Evolutionary conservation across 495 filamentous ascomycete genomes (phyloP).

Genomic region (Neurospora sp.): DNA sequence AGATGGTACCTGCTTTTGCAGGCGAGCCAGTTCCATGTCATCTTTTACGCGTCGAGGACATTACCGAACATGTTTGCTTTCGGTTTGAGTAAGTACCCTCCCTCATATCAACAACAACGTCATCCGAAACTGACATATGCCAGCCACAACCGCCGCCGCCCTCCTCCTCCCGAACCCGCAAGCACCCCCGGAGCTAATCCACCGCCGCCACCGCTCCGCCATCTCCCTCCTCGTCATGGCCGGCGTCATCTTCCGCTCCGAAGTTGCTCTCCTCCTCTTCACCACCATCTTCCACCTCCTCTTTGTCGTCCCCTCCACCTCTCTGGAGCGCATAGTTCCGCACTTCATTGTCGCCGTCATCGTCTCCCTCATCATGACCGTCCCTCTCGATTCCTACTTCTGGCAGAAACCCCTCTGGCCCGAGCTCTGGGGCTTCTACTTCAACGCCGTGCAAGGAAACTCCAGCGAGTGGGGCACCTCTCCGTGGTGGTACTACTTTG

Average conservation of each 20-base stretch:
- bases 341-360: slow-evolving; percentile 57
- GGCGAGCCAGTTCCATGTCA: slow-evolving; percentile 79
- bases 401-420: slow-evolving; percentile 89
- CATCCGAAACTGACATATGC: not conserved
- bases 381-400: slow-evolving; percentile 80
- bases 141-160: slow-evolving; percentile 61
- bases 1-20: slow-evolving; percentile 80
- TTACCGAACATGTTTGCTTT: slow-evolving; percentile 98
- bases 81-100: slow-evolving; percentile 48
- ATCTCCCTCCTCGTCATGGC: slow-evolving; percentile 70
- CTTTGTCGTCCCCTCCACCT: slow-evolving; percentile 44
- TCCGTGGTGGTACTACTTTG: slow-evolving; percentile 77
- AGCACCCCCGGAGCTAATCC: slow-evolving; percentile 13
- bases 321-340: slow-evolving; percentile 49
- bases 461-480: slow-evolving; percentile 80
- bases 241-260: slow-evolving; percentile 82
- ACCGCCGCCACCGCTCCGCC: slow-evolving; percentile 38
- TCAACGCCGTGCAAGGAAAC: slow-evolving; percentile 72
- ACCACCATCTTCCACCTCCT: slow-evolving; percentile 48
- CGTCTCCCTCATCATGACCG: slow-evolving; percentile 52
- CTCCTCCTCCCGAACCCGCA: slow-evolving; percentile 50
- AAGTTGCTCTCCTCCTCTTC: slow-evolving; percentile 72
- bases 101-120: not conserved
- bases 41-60: slow-evolving; percentile 88
- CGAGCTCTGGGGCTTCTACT: slow-evolving; percentile 80